Evolutionary conservation across 352 stramenopile genomes (phyloP), one percentile per base, ranked within the genome.

Genomic region (Globisporangium ultimum): DNA sequence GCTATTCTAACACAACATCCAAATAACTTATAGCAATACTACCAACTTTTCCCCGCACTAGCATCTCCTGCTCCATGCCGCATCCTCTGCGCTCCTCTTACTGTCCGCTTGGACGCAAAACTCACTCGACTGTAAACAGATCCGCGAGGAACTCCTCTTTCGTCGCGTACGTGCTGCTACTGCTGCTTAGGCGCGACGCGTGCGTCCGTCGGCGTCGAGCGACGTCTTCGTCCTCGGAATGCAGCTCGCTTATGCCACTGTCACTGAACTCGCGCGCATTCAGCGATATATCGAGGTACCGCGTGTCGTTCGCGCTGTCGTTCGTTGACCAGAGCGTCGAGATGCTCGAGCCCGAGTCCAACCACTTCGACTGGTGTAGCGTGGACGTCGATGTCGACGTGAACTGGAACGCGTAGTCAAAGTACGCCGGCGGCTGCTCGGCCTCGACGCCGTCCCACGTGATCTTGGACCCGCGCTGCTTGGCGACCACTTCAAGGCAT

Each of bases 401-500:
- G 20, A 57, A 45, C 17, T 57, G 51, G 51, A 57, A 57, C 32
- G 48, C 38, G 14, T 48, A 22, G 36, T 48, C 51, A 46, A 57
- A 81, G 34, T 76, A 68, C 38, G 51, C 51, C 34, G 51, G 51
- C 15, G 51, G 51, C 36, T 48, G 51, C 51, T 57, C 51, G 3
- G 20, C 51, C 13, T 57, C 51, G 36, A 57, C 36, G 13, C 51
- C 51, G 38, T 57, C 51, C 51, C 51, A 57, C 10, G n/a, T 32
- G 51, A 57, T 57, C 51, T 28, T 45, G 6, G 51, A 57, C 17
- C 51, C 51, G 18, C 51, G 51, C 51, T 57, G 51, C 18, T 14
- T 9, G 7, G 51, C 20, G 18, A 63, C 70, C 45, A 48, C 64
- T 46, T 72, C 68, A 48, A 80, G 43, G 32, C 71, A 80, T 34